These are phyloP conservation scores for Hygrocybe coccinea DNA, from an alignment of 768 basidiomycete genomes.

Conservation along the genomic window DNA sequence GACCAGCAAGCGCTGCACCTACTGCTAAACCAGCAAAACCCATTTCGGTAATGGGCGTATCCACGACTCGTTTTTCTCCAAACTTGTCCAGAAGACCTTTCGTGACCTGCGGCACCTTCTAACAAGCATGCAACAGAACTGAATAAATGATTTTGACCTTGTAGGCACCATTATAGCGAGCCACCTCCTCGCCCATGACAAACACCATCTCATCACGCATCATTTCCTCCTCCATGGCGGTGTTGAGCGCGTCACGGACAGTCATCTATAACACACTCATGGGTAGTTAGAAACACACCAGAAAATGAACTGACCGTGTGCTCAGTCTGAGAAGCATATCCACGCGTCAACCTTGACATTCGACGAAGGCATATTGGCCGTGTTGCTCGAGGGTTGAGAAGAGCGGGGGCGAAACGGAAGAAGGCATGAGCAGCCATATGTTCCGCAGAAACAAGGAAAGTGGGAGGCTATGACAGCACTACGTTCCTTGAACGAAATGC, in stretches of 20 bases:
- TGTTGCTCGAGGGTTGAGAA: conserved; percentile 47
- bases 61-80: conserved; percentile 96
- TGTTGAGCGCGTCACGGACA: conserved; percentile 94
- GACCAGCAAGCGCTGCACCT: conserved; percentile 89
- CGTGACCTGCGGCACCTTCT: conserved; percentile 62
- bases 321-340: conserved; percentile 59
- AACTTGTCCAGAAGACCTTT: conserved; percentile 99
- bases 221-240: conserved; percentile 99
- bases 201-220: conserved; percentile 91
- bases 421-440: conserved; percentile 63
- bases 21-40: conserved; percentile 97
- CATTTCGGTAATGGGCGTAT: conserved; percentile 97
- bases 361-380: conserved; percentile 40
- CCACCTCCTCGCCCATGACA: conserved; percentile 95
- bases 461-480: no score
- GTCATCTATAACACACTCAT: conserved; percentile 66
- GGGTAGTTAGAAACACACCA: neutral
- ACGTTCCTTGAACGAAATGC: no score
- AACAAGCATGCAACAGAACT: neutral
- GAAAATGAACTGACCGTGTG: conserved; percentile 31
- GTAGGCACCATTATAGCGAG: conserved; percentile 96
- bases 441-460: conserved; percentile 17
- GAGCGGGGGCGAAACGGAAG: conserved; percentile 56
- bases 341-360: conserved; percentile 42
- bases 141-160: conserved; percentile 51